phyloP scores from a whole-genome alignment of 2,329 filamentous ascomycete species.

The Ambrosiella beaveri region DNA sequence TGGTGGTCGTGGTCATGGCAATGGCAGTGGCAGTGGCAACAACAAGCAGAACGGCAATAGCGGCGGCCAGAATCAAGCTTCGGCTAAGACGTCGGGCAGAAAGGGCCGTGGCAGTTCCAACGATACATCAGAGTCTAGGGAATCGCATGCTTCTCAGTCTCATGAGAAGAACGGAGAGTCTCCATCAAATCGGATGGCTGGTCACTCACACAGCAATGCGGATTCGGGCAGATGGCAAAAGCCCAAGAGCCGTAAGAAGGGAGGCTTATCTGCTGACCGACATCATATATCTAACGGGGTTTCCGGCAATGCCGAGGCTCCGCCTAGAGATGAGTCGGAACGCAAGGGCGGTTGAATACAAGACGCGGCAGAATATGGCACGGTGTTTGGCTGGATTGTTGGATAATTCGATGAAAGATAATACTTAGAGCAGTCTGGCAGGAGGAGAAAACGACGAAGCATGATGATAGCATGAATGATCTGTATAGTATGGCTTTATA shows the following conservation, averaged over 20 bases:
- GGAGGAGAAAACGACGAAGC: no score
- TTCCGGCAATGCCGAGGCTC: slow-evolving; percentile 30
- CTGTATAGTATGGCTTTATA: neutral
- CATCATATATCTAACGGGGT: slow-evolving; percentile 22
- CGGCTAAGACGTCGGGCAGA: slow-evolving; percentile 4
- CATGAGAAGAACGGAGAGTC: neutral
- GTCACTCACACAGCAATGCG: slow-evolving; percentile 15
- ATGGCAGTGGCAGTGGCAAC: neutral
- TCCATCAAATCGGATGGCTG: neutral
- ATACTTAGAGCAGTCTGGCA: no score
- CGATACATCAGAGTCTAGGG: neutral
- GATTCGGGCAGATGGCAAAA: slow-evolving; percentile 34
- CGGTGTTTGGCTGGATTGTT: neutral
- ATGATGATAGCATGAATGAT: neutral
- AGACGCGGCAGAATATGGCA: neutral
- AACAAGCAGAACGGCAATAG: slow-evolving; percentile 4
- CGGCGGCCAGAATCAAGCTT: neutral
- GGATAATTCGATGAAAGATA: neutral
- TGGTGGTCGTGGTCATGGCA: neutral
- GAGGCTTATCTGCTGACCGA: slow-evolving; percentile 23
- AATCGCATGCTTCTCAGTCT: neutral
- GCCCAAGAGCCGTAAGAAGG: slow-evolving; percentile 37
- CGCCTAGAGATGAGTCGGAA: slow-evolving; percentile 40
- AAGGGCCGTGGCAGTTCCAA: slow-evolving; percentile 1
- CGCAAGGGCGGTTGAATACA: slow-evolving; percentile 42